Conservation (phyloP, 371 early-diverging fungal species). For the Mucor circinelloides region DNA sequence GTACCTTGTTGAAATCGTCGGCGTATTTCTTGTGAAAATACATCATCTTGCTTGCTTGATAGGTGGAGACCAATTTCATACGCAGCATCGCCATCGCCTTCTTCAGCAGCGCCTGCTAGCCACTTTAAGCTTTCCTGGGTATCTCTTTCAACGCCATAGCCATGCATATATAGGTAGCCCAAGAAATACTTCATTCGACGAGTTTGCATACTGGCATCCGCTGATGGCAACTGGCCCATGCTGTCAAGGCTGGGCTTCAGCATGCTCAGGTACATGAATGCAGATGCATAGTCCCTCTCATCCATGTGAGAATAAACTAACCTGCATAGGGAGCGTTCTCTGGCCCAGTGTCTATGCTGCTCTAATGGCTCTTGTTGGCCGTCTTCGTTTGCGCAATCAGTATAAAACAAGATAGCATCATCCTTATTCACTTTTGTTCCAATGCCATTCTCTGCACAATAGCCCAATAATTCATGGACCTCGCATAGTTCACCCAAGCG, state of each 20-base stretch:
- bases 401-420: conserved; percentile 11
- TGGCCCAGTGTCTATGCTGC: conserved; percentile 23
- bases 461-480: conserved; percentile 10
- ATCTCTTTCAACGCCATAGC: neutral
- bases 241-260: conserved; percentile 8
- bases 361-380: neutral
- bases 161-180: conserved; percentile 23
- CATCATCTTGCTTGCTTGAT: neutral
- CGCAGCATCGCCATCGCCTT: conserved; percentile 24
- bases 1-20: conserved; percentile 14
- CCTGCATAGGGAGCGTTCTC: conserved; percentile 32
- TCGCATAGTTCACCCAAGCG: neutral
- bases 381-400: neutral
- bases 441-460: conserved; percentile 36
- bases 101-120: conserved; percentile 20
- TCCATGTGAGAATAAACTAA: conserved; percentile 27
- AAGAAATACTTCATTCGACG: conserved; percentile 37
- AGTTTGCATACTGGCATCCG: conserved; percentile 33
- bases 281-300: conserved; percentile 10
- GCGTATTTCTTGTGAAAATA: conserved; percentile 7
- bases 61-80: conserved; percentile 22
- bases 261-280: conserved; percentile 10
- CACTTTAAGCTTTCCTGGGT: conserved; percentile 8
- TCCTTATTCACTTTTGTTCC: conserved; percentile 26
- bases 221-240: conserved; percentile 26